These are phyloP conservation scores for Coemansia sp. DNA, from an alignment of 192 early-diverging fungal genomes.

Conservation along the genomic window DNA sequence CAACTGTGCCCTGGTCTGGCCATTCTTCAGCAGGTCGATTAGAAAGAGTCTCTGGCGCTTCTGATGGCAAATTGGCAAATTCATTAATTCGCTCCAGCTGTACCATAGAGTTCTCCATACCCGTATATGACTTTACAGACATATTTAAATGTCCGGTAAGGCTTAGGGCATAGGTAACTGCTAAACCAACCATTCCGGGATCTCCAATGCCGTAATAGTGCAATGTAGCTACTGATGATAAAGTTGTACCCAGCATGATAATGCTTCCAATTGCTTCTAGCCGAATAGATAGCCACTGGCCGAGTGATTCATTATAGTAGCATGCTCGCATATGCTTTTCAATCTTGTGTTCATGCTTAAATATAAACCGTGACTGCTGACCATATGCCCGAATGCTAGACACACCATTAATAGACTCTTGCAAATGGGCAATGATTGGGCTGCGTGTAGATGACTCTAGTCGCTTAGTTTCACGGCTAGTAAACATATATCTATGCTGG, in stretches of 20 bases:
- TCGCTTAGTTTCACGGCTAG: not conserved
- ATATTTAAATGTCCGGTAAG: not conserved
- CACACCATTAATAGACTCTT: conserved; percentile 7
- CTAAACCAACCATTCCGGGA: conserved; percentile 7
- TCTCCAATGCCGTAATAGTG: not conserved
- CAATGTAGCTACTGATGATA: not conserved
- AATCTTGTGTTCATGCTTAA: not conserved
- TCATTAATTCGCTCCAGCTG: conserved; percentile 10
- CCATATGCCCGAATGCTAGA: conserved; percentile 6
- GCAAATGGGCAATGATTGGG: conserved; percentile 5
- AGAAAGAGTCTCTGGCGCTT: not conserved
- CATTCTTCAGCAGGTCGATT: not conserved
- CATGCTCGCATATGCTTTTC: not conserved
- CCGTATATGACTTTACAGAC: not conserved
- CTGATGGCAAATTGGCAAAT: conserved; percentile 1
- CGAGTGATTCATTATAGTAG: not conserved
- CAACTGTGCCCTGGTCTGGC: conserved; percentile 1
- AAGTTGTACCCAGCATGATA: not conserved
- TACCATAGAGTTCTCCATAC: not conserved
- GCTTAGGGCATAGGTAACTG: not conserved
- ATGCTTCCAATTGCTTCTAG: not conserved
- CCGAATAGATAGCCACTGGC: conserved; percentile 5
- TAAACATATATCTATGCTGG: not conserved
- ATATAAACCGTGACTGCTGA: conserved; percentile 9
- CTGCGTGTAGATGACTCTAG: conserved; percentile 2